Base-by-base conservation (phyloP, 805 yeast genomes). In the Clavispora asparagi region DNA sequence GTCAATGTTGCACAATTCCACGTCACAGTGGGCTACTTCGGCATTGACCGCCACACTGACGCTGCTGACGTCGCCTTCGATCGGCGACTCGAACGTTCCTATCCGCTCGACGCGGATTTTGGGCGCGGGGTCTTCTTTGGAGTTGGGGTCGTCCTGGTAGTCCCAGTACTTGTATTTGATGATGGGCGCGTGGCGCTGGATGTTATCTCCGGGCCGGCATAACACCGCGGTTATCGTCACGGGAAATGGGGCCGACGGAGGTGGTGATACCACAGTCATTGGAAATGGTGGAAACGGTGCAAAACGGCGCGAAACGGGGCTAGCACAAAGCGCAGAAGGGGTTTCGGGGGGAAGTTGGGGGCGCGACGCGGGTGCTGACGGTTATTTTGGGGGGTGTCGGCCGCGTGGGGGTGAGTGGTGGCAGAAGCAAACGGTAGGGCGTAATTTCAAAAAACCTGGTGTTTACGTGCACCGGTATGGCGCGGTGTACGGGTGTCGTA, bases 71-170 rank as follows among this genome's bases (percentile, higher is more conserved):
- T 70, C 69, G 0, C 98, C 98, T 49, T 81, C 86, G 27, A 87
- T 73, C 0, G 97, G 97, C 33, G 84, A 76, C 61, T 92, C 98
- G 61, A 82, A 90, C 2, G 85, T 75, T 1, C 89, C 92, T 11
- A 83, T 80, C 26, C 81, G 70, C 56, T 86, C 91, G 2, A 85
- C 86, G 38, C 82, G 66, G 16, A 79, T 66, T 53, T 82, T 61
- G 51, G 73, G 60, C 42, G 72, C 58, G 64, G 54, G 28, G 55
- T 61, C 52, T 37, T 74, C 78, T 42, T 70, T 69, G 36, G 70
- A 64, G 40, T 71, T 63, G 8, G 83, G 81, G 50, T 76, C 75
- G 30, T 78, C 82, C 55, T 78, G 80, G 60, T 73, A 78, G 52
- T 83, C 86, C 79, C 82, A 79, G 60, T 84, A 86, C 57, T 77